These are phyloP conservation scores for Piper betle DNA, from an alignment of 164 flowering plant genomes.

Conservation along the genomic window DNA sequence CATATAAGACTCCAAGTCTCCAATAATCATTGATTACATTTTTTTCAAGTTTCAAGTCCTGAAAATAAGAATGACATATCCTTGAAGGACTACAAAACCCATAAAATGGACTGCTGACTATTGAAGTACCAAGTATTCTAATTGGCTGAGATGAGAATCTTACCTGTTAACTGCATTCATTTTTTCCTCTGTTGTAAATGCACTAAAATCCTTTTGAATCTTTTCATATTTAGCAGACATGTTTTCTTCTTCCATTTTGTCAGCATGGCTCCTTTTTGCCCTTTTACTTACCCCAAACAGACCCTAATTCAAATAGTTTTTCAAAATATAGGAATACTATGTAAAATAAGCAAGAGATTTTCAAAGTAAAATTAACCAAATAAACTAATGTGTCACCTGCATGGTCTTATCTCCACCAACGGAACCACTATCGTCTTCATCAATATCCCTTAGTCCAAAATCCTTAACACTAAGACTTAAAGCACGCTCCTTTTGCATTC, in stretches of 20 bases:
- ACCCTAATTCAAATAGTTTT: slow-evolving; percentile 25
- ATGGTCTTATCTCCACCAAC: slow-evolving; percentile 38
- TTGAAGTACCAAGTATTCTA: no score
- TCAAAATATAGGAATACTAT: not conserved
- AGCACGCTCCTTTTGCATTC: slow-evolving; percentile 41
- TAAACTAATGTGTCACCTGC: slow-evolving; percentile 24
- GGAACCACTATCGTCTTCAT: slow-evolving; percentile 31
- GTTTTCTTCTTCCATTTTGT: slow-evolving; percentile 26
- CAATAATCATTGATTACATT: no score
- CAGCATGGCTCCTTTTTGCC: slow-evolving; percentile 14
- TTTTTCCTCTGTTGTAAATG: slow-evolving; percentile 72
- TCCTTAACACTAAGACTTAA: slow-evolving; percentile 40
- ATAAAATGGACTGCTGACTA: no score
- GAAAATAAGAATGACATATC: not conserved
- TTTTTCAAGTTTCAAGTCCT: no score
- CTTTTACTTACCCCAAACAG: slow-evolving; percentile 27
- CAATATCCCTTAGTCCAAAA: slow-evolving; percentile 53
- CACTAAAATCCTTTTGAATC: slow-evolving; percentile 51
- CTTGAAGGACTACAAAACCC: not conserved
- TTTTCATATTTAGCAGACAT: slow-evolving; percentile 29
- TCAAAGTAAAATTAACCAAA: not conserved
- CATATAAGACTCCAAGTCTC: no score
- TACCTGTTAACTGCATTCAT: slow-evolving; percentile 77
- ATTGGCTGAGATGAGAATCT: not conserved
- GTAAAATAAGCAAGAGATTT: not conserved